Evolutionary conservation across 164 flowering plant genomes (phyloP).

Genomic region (Chimonanthus praecox): DNA sequence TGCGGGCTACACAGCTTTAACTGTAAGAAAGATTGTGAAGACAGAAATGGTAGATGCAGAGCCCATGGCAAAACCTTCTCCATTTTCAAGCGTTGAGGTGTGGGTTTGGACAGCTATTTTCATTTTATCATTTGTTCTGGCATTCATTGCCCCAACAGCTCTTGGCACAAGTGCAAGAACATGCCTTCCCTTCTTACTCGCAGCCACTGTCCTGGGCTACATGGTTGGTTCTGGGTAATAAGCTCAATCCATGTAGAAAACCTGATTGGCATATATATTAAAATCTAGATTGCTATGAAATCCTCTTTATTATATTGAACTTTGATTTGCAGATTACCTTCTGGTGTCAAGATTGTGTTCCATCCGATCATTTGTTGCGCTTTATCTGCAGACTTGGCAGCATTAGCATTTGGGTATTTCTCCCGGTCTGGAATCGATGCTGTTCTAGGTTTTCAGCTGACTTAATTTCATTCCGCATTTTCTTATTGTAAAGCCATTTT

Average conservation of each 20-base stretch:
- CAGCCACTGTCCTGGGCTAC: constrained; percentile 88
- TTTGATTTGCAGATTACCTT: constrained; percentile 56
- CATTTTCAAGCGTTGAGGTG: constrained; percentile 60
- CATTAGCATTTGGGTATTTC: constrained; percentile 68
- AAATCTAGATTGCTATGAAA: neutral
- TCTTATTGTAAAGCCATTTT: neutral
- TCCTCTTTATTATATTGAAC: no score
- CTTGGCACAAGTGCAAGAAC: constrained; percentile 85
- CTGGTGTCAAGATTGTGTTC: constrained; percentile 63
- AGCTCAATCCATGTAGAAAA: neutral
- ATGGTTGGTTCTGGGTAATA: constrained; percentile 82
- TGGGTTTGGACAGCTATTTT: constrained; percentile 70
- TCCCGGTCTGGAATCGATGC: constrained; percentile 70
- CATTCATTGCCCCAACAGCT: constrained; percentile 52
- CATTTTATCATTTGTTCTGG: constrained; percentile 50
- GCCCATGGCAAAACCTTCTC: constrained; percentile 83
- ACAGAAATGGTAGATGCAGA: constrained; percentile 85
- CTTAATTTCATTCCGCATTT: constrained; percentile 1
- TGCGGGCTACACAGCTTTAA: constrained; percentile 90
- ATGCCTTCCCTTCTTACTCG: constrained; percentile 83
- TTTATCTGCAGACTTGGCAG: constrained; percentile 76
- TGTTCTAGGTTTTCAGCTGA: constrained; percentile 56
- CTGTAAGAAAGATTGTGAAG: constrained; percentile 81
- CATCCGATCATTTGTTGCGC: constrained; percentile 95
- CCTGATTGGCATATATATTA: neutral